Conservation (phyloP, 495 filamentous ascomycete species). For the Xanthoparmelia taractica region DNA sequence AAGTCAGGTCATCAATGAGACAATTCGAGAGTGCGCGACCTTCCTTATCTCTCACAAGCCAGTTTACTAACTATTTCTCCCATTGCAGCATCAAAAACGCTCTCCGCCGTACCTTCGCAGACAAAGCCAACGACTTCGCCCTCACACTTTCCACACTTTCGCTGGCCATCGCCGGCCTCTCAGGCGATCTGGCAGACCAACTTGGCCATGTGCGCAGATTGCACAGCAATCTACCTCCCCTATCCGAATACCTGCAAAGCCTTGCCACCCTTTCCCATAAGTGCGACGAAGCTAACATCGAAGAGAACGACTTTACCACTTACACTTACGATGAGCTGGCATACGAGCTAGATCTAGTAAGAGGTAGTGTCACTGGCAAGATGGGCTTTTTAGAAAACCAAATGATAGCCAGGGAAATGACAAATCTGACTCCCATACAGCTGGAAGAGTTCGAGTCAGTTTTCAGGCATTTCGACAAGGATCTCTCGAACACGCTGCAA, state of each 20-base stretch:
- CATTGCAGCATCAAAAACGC: constrained; percentile 74
- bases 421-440: constrained; percentile 94
- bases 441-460: constrained; percentile 97
- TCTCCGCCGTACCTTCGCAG: constrained; percentile 83
- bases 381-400: constrained; percentile 96
- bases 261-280: constrained; percentile 77
- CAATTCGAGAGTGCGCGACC: constrained; percentile 71
- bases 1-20: constrained; percentile 93
- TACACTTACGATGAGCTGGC: constrained; percentile 93
- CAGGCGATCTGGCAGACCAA: constrained; percentile 94
- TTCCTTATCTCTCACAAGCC: neutral
- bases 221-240: constrained; percentile 70
- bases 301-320: constrained; percentile 98
- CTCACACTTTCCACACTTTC: constrained; percentile 88
- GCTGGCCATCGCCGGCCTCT: constrained; percentile 83
- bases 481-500: constrained; percentile 78
- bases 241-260: constrained; percentile 78
- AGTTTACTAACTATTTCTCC: neutral
- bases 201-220: constrained; percentile 73
- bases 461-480: constrained; percentile 96
- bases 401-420: constrained; percentile 95
- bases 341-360: constrained; percentile 88
- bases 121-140: constrained; percentile 96
- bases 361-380: constrained; percentile 86
- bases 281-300: constrained; percentile 93